A percentile compares a stretch with the other conserved stretches of the same genome.
phyloP scores from a whole-genome alignment of 1,284 basidiomycete species.

The Melampsora americana region DNA sequence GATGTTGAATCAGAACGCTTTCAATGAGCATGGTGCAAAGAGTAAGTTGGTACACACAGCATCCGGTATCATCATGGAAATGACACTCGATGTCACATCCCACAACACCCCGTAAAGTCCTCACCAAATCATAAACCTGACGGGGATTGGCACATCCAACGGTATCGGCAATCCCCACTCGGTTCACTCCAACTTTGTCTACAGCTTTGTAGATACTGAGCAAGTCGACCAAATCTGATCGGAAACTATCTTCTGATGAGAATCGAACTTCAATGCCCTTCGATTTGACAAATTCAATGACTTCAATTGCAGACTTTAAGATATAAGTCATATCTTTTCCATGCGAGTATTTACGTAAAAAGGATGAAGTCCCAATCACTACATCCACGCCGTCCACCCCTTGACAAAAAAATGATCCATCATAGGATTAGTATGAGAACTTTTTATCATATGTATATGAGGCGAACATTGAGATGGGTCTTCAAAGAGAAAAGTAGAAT shows the following conservation, averaged over 20 bases:
- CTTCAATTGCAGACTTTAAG: constrained; percentile 91
- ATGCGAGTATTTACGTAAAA: constrained; percentile 98
- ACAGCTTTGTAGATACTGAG: constrained; percentile 99
- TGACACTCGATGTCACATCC: constrained; percentile 97
- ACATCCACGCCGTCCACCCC: constrained; percentile 99
- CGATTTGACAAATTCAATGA: constrained; percentile 99
- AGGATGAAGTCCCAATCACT: constrained; percentile 97
- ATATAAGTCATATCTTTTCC: constrained; percentile 99
- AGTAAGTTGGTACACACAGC: constrained; percentile 63
- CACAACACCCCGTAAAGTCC: constrained; percentile 92
- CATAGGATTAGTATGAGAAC: too few relatives aligned
- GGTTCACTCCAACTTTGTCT: constrained; percentile 98
- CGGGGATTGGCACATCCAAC: constrained; percentile 98
- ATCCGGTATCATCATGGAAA: constrained; percentile 93
- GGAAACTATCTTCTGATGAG: constrained; percentile 99
- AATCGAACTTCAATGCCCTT: constrained; percentile 99
- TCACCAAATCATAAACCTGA: constrained; percentile 97
- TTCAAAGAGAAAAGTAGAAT: too few relatives aligned
- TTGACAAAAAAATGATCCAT: constrained; percentile 51
- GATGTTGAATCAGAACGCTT: not conserved
- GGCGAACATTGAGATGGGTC: too few relatives aligned
- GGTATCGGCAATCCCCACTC: constrained; percentile 98
- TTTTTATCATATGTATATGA: too few relatives aligned
- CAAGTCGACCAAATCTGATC: constrained; percentile 97
- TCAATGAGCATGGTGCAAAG: not conserved